These are phyloP conservation scores for Diaporthe australafricana DNA, from an alignment of 2,329 filamentous ascomycete species.

Conservation along the genomic window DNA sequence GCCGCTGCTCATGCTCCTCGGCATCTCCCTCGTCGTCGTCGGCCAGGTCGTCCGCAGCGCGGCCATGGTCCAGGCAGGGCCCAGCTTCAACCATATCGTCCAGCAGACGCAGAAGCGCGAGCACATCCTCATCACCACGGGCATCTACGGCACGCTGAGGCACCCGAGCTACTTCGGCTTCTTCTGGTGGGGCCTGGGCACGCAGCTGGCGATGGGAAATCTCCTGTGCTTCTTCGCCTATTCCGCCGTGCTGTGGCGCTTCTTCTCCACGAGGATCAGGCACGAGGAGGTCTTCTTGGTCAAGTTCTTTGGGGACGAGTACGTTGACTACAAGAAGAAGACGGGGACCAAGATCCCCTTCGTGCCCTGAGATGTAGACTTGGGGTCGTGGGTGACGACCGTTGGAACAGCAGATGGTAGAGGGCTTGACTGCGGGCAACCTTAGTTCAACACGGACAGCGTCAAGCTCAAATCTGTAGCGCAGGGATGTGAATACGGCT, in stretches of 20 bases:
- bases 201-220: conserved; percentile 91
- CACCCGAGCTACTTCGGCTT: conserved; percentile 98
- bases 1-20: conserved; percentile 61
- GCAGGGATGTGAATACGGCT: neutral
- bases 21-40: conserved; percentile 71
- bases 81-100: conserved; percentile 91
- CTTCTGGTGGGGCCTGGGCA: conserved; percentile 98
- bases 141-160: conserved; percentile 80
- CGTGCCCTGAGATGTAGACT: conserved; percentile 53
- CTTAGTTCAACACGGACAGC: conserved; percentile 7
- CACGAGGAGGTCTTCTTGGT: conserved; percentile 84
- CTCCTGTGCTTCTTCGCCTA: conserved; percentile 81
- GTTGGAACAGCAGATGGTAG: neutral
- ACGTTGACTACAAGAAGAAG: conserved; percentile 76
- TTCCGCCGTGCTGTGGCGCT: conserved; percentile 81
- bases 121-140: conserved; percentile 85
- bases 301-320: conserved; percentile 86
- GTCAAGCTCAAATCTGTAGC: neutral
- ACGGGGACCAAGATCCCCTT: conserved; percentile 87
- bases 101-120: conserved; percentile 75
- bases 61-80: conserved; percentile 90
- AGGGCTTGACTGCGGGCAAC: conserved; percentile 2
- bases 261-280: conserved; percentile 80
- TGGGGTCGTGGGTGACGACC: neutral
- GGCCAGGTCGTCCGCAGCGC: conserved; percentile 83